Evolutionary conservation across 129 eudicot species (phyloP).

Genomic region (Gnaphalium uliginosum): DNA sequence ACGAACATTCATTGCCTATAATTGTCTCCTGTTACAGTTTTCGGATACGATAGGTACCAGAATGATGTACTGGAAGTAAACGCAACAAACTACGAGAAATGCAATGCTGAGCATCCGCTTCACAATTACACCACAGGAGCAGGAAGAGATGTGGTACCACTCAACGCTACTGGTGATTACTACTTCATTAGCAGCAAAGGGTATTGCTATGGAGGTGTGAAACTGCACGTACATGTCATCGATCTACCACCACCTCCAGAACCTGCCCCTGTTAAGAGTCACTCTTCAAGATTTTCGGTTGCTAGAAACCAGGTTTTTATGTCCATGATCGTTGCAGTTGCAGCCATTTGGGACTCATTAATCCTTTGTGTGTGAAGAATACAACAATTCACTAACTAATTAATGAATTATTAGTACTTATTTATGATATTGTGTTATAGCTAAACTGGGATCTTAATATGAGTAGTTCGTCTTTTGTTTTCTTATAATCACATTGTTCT

Average conservation of each 20-base stretch:
- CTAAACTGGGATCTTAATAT: neutral
- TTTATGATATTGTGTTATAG: neutral
- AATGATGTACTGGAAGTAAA: conserved; percentile 63
- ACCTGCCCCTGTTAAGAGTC: conserved; percentile 38
- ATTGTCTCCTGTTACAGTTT: conserved; percentile 37
- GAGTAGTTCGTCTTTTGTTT: neutral
- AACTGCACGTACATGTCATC: conserved; percentile 46
- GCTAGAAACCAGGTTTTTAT: conserved; percentile 40
- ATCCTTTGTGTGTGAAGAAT: conserved; percentile 28
- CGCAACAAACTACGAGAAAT: conserved; percentile 55
- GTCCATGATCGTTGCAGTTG: conserved; percentile 54
- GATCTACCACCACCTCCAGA: conserved; percentile 59
- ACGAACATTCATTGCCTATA: neutral
- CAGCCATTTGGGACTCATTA: conserved; percentile 56
- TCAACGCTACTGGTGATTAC: conserved; percentile 51
- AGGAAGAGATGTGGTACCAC: conserved; percentile 73
- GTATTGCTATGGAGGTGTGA: conserved; percentile 66
- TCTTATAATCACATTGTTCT: neutral
- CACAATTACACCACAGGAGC: conserved; percentile 68
- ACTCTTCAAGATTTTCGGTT: conserved; percentile 27
- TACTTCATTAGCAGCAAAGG: conserved; percentile 76
- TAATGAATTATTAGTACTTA: neutral
- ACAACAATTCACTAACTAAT: neutral
- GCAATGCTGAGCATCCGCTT: conserved; percentile 60
- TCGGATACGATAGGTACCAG: conserved; percentile 70